Conservation (phyloP, 2,329 filamentous ascomycete genomes). For the Trichoderma brevicompactum region DNA sequence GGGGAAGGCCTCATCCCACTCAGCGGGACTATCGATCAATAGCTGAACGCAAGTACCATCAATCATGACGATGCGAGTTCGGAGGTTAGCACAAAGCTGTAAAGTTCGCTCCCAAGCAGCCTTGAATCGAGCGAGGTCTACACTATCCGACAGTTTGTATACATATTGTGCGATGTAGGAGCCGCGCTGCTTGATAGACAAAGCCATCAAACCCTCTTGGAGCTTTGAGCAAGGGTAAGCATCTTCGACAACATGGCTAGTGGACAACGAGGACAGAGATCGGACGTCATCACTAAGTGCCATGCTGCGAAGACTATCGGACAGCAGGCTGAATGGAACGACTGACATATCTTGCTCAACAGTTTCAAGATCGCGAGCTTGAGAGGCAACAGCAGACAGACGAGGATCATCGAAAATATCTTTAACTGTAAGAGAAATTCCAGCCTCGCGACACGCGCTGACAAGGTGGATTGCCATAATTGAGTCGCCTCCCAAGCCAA, state of each 20-base stretch:
- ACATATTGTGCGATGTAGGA: constrained; percentile 27
- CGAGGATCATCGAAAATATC: constrained; percentile 27
- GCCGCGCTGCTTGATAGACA: constrained; percentile 29
- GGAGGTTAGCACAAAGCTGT: constrained; percentile 14
- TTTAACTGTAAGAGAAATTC: constrained; percentile 27
- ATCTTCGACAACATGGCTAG: constrained; percentile 22
- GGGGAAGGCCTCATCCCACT: constrained; percentile 1
- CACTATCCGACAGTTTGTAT: background rate
- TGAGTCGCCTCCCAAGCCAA: constrained; percentile 44
- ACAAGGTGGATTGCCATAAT: constrained; percentile 31
- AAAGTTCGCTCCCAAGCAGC: constrained; percentile 30
- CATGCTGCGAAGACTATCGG: background rate
- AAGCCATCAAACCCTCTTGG: constrained; percentile 31
- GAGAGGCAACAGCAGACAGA: constrained; percentile 14
- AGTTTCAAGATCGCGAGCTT: background rate
- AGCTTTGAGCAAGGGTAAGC: constrained; percentile 30
- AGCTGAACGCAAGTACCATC: constrained; percentile 1
- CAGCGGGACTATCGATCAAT: background rate
- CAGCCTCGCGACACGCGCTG: constrained; percentile 20
- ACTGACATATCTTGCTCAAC: background rate
- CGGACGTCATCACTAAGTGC: background rate
- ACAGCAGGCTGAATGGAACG: constrained; percentile 4
- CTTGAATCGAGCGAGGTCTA: constrained; percentile 18
- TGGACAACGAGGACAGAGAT: background rate
- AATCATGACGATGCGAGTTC: constrained; percentile 30